Evolutionary conservation across 2,329 filamentous ascomycete genomes (phyloP), one percentile per base, ranked within the genome.

Genomic region (Alternaria arbusti): DNA sequence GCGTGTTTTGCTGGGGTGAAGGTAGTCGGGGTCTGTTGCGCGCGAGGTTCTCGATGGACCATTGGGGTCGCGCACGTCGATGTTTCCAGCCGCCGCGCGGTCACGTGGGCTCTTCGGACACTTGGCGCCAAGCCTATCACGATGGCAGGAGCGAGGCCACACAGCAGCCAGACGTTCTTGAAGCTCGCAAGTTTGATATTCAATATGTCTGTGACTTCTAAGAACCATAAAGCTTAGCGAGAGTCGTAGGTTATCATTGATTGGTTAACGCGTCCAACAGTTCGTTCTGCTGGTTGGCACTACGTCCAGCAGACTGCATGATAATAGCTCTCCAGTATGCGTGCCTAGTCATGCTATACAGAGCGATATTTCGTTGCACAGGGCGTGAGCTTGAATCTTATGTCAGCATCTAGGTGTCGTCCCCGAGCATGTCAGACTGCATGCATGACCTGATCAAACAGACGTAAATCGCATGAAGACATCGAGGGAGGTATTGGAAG

Each of bases 31-130:
- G 47, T 61, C 51, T 23, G 20, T 36, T 55, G 59, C 62, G 59
- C 63, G 56, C 60, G 44, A 59, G 58, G 59, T 49, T 54, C 59
- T 50, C 52, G 57, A 26, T 30, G 61, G 40, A 65, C 58, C 65
- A 40, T 66, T 66, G 15, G 50, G 52, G 56, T 46, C 58, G 59
- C 56, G 52, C 52, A 57, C 28, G 23, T 36, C 17, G 28, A 52
- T 52, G 49, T 23, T 52, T 22, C 28, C 49, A 1, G 13, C 28
- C 20, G 13, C 32, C 49, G 30, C 49, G 49, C 30, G n/a, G 30
- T 52, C 49, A 52, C 49, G 30, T 52, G 49, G 32, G 22, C 13
- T 6, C 1, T 22, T 15, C 0, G 20, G 0, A 10, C 0, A 1
- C 47, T 51, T 52, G 13, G 49, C 15, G 30, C 49, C 49, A 52